phyloP scores from a whole-genome alignment of 2,329 filamentous ascomycete genomes.

The Pseudocercospora fijiensis region DNA sequence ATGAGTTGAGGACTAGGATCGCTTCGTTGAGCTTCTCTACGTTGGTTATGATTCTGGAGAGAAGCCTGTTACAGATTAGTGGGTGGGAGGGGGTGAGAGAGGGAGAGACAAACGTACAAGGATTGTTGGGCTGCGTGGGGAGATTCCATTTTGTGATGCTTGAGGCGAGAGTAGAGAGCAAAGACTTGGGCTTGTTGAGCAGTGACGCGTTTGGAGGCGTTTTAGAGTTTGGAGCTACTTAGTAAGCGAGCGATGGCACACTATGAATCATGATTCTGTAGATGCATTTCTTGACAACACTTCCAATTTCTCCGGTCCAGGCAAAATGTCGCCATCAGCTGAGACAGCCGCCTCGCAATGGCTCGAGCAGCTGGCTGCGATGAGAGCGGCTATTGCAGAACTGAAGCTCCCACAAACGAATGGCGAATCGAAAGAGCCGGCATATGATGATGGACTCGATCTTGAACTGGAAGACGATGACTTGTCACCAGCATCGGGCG shows the following conservation, averaged over 20 bases:
- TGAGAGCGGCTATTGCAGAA: slow-evolving; percentile 80
- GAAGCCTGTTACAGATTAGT: slow-evolving; percentile 48
- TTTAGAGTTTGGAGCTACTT: not conserved
- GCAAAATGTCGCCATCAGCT: slow-evolving; percentile 22
- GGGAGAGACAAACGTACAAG: slow-evolving; percentile 43
- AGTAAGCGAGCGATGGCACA: slow-evolving; percentile 1
- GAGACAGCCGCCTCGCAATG: slow-evolving; percentile 51
- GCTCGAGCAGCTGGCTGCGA: slow-evolving; percentile 79
- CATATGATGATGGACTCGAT: slow-evolving; percentile 38
- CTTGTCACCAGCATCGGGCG: slow-evolving; percentile 60
- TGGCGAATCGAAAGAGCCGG: slow-evolving; percentile 43
- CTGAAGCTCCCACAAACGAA: slow-evolving; percentile 58
- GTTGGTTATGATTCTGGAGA: slow-evolving; percentile 95
- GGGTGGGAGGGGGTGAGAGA: too few species aligned
- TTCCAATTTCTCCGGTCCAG: not conserved
- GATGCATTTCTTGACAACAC: not conserved
- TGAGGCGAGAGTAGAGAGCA: too few species aligned
- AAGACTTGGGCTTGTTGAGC: not conserved
- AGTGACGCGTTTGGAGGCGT: not conserved
- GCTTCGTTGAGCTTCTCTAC: slow-evolving; percentile 98
- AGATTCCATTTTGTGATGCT: slow-evolving; percentile 64
- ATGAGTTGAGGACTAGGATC: slow-evolving; percentile 87
- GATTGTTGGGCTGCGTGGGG: slow-evolving; percentile 98
- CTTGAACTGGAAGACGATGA: slow-evolving; percentile 67
- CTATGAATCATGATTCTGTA: slow-evolving; percentile 11